Evolutionary conservation across 2,329 filamentous ascomycete genomes (phyloP).

Genomic region (Curvularia spicifera): DNA sequence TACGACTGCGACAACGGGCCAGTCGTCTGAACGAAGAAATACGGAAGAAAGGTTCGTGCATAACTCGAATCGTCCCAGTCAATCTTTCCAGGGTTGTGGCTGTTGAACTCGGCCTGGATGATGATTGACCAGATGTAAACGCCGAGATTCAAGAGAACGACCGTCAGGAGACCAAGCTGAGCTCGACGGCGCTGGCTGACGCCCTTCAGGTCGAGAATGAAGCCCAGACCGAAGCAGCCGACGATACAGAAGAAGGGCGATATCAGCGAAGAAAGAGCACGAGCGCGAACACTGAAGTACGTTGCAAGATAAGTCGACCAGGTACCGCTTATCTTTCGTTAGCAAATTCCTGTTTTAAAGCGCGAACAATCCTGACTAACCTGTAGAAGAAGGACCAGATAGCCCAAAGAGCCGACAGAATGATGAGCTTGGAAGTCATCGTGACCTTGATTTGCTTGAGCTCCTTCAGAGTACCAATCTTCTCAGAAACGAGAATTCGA

Average conservation of each 20-base stretch:
- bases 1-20: constrained; percentile 40
- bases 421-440: constrained; percentile 48
- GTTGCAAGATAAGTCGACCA: constrained; percentile 56
- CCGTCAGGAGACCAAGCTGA: constrained; percentile 54
- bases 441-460: constrained; percentile 51
- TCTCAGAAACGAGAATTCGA: constrained; percentile 52
- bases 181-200: constrained; percentile 61
- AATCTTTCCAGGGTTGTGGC: constrained; percentile 51
- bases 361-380: constrained; percentile 6
- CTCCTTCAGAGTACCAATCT: constrained; percentile 50
- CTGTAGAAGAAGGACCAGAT: constrained; percentile 57
- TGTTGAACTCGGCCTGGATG: constrained; percentile 54
- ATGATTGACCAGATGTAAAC: constrained; percentile 60
- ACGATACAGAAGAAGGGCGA: constrained; percentile 60
- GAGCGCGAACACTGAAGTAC: constrained; percentile 55
- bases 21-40: constrained; percentile 58
- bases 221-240: constrained; percentile 58
- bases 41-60: constrained; percentile 54
- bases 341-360: not conserved
- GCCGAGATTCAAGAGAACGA: constrained; percentile 56
- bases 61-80: constrained; percentile 57
- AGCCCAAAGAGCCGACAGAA: constrained; percentile 53
- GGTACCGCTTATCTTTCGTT: constrained; percentile 44
- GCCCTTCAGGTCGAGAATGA: constrained; percentile 71
- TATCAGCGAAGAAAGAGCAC: constrained; percentile 55